These are phyloP conservation scores for Myxozyma mucilagina DNA, from an alignment of 805 yeast genomes.

Conservation along the genomic window DNA sequence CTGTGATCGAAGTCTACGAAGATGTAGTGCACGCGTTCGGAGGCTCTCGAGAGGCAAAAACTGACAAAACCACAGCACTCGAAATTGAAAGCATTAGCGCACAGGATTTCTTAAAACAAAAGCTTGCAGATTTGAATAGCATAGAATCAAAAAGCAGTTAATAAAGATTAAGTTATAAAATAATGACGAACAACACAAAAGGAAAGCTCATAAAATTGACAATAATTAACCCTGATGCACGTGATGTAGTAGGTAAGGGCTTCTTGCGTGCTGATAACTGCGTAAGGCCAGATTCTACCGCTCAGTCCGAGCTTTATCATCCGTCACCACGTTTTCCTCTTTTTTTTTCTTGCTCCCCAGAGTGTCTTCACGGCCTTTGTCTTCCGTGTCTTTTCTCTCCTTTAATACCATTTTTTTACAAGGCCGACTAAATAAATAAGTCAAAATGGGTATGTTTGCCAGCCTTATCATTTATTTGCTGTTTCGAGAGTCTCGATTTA, in stretches of 20 bases:
- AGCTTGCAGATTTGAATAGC: slow-evolving; percentile 18
- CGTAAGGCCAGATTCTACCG: background rate
- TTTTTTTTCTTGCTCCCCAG: slow-evolving; percentile 22
- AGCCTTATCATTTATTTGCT: background rate
- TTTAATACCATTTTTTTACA: slow-evolving; percentile 7
- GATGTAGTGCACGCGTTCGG: slow-evolving; percentile 30
- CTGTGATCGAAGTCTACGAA: slow-evolving; percentile 28
- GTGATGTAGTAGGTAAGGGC: background rate
- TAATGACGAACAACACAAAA: background rate
- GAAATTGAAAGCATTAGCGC: slow-evolving; percentile 10
- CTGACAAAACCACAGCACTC: background rate
- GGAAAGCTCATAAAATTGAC: background rate
- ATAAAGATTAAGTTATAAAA: no score
- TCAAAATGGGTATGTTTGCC: slow-evolving; percentile 40
- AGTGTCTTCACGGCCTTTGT: slow-evolving; percentile 26
- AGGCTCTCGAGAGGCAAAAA: background rate
- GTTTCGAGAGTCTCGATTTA: background rate
- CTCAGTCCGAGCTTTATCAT: background rate
- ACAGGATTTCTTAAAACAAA: slow-evolving; percentile 25
- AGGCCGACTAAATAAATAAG: slow-evolving; percentile 21
- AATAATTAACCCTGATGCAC: background rate
- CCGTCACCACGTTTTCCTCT: slow-evolving; percentile 23
- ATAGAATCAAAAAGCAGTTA: slow-evolving; percentile 6
- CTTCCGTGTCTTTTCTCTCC: slow-evolving; percentile 14
- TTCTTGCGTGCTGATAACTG: background rate